These are phyloP conservation scores for Aspergillus sp. DNA, from an alignment of 2,329 filamentous ascomycete species.

Conservation along the genomic window DNA sequence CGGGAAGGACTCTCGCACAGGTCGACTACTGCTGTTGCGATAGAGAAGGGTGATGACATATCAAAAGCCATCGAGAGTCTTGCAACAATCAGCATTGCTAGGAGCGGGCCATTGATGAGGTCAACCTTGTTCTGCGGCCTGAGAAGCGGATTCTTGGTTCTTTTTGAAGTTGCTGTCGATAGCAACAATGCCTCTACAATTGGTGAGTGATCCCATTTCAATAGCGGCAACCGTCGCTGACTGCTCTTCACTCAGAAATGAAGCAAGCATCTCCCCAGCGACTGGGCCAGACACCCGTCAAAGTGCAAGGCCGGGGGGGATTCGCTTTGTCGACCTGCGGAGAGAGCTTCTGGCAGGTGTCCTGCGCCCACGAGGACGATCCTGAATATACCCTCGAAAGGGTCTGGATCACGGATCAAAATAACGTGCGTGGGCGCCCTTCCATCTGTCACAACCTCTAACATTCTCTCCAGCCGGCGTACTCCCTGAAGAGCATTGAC, in stretches of 20 bases:
- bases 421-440: slow-evolving; percentile 22
- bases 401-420: slow-evolving; percentile 36
- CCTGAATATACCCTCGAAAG: slow-evolving; percentile 22
- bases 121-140: slow-evolving; percentile 36
- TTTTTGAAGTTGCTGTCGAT: slow-evolving; percentile 22
- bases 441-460: slow-evolving; percentile 5
- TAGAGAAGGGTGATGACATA: slow-evolving; percentile 16
- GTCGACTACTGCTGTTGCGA: slow-evolving; percentile 15
- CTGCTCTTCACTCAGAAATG: slow-evolving; percentile 17
- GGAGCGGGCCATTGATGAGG: slow-evolving; percentile 7
- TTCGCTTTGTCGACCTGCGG: slow-evolving; percentile 29
- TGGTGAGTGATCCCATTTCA: slow-evolving; percentile 13
- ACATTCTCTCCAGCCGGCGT: slow-evolving; percentile 25
- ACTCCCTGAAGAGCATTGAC: slow-evolving; percentile 26
- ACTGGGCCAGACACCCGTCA: slow-evolving; percentile 30
- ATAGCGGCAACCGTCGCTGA: neutral
- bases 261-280: slow-evolving; percentile 20
- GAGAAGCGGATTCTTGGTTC: slow-evolving; percentile 35
- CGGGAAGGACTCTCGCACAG: slow-evolving; percentile 13
- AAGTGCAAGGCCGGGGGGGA: slow-evolving; percentile 20
- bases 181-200: slow-evolving; percentile 12
- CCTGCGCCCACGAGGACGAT: slow-evolving; percentile 15
- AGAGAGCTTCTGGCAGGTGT: slow-evolving; percentile 29
- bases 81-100: slow-evolving; percentile 15
- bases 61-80: slow-evolving; percentile 29